Conservation (phyloP, 495 filamentous ascomycete genomes). For the Collariella sp. region DNA sequence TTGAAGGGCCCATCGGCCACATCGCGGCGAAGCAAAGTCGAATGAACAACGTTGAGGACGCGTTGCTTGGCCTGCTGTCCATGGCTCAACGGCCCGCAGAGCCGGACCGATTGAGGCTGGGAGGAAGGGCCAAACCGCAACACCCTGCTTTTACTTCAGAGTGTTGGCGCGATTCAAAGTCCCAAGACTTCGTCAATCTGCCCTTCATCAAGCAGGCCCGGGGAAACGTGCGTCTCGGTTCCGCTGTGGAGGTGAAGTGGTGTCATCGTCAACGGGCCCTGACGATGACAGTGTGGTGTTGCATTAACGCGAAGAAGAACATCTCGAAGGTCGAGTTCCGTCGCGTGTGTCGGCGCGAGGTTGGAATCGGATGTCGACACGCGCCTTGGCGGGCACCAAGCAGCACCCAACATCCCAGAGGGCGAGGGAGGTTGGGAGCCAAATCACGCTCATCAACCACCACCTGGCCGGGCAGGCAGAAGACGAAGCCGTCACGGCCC, state of each 20-base stretch:
- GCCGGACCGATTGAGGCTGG: slow-evolving; percentile 17
- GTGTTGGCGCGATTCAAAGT: neutral
- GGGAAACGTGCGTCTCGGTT: slow-evolving; percentile 4
- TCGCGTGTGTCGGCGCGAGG: slow-evolving; percentile 25
- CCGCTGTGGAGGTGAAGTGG: neutral
- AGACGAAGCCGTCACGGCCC: slow-evolving; percentile 4
- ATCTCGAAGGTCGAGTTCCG: slow-evolving; percentile 7
- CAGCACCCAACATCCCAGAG: slow-evolving; percentile 1
- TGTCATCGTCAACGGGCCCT: neutral
- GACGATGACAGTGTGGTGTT: too few species aligned
- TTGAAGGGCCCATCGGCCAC: neutral
- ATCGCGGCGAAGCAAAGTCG: neutral
- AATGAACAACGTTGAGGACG: neutral
- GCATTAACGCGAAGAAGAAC: neutral
- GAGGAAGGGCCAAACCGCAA: neutral
- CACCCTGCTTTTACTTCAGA: neutral
- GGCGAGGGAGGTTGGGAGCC: too few species aligned
- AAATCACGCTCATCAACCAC: neutral
- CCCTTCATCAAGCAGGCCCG: slow-evolving; percentile 7
- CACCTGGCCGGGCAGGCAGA: slow-evolving; percentile 15
- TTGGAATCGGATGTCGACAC: slow-evolving; percentile 15
- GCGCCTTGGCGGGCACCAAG: slow-evolving; percentile 17
- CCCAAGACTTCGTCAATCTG: neutral
- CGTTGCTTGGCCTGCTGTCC: slow-evolving; percentile 5
- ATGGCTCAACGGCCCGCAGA: slow-evolving; percentile 22